Evolutionary conservation across 306 rosid genomes (phyloP).

Genomic region (Fragaria iinumae): DNA sequence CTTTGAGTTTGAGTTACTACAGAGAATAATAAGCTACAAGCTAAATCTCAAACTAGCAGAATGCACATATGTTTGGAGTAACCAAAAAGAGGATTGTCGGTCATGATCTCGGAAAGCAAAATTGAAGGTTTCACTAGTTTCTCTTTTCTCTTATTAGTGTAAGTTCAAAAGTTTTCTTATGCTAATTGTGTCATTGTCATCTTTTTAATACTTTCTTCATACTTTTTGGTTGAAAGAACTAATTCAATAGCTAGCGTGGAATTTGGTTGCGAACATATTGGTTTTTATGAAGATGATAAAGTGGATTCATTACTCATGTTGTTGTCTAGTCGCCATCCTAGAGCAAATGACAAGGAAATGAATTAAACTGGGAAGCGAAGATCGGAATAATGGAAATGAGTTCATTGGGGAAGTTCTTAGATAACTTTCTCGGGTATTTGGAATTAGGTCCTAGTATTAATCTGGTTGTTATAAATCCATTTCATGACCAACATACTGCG

Average conservation of each 20-base stretch:
- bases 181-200: neutral
- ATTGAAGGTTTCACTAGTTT: neutral
- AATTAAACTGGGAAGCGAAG: neutral
- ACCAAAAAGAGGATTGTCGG: no score
- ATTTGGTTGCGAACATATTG: neutral
- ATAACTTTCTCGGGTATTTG: neutral
- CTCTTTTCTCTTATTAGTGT: neutral
- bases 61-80: neutral
- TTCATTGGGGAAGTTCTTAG: neutral
- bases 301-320: slow-evolving; percentile 7
- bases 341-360: slow-evolving; percentile 7
- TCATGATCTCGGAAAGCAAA: neutral
- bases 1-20: no score
- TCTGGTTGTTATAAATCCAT: neutral
- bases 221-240: neutral
- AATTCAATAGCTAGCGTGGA: neutral
- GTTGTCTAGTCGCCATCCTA: slow-evolving; percentile 32
- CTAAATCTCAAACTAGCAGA: no score
- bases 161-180: neutral
- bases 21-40: no score
- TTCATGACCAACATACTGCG: no score
- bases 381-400: neutral
- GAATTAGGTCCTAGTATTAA: neutral
- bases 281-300: slow-evolving; percentile 27
- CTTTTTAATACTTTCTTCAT: neutral